Base-by-base conservation (phyloP, 441 rosid species). In the Brassica balearica region DNA sequence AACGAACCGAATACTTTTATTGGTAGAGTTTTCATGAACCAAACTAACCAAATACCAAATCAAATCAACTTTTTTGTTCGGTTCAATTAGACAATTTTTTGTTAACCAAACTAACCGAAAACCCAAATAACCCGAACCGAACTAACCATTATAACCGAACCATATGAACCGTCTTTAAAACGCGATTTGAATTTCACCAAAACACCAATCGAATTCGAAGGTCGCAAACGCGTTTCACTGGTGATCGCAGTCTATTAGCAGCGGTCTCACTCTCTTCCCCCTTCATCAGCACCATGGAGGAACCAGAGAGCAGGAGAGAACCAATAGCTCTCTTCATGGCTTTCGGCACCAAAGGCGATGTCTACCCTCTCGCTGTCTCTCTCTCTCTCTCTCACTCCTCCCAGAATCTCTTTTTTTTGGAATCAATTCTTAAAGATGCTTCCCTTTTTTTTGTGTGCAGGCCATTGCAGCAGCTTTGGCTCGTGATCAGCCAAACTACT, bases 281-380 rank as follows among this genome's bases (percentile, higher is more conserved):
- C 8, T 68, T 72, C 69, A 11, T 9, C 69, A 36, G 69, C 61
- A 67, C 43, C 22, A 76, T 76, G 82, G 69, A 36, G 67, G 81
- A 65, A 68, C 56, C 53, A 32, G 72, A 55, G 85, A 83, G 84
- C 67, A 85, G 84, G 73, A 83, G 68, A 43, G n/a, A 48, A 75
- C 81, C 85, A 3, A 76, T 86, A 10, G 98, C 96, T 43, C 79
- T 87, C 25, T 92, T 93, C 87, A 89, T 93, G 90, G 95, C 94
- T 75, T 95, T 95, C 22, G 98, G 99, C n/a, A 93, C 97, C 68
- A 84, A 90, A 84, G 98, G 97, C 60, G 98, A 92, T 83, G 92
- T 89, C 19, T 87, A 85, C 74, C 98, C 98, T 29, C 82, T 93
- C 27, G 92, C 96, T 51, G 98, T 95, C 1, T 17, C 19, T 19